Evolutionary conservation across 2,329 filamentous ascomycete species (phyloP).

Genomic region (Aureobasidium sp.): DNA sequence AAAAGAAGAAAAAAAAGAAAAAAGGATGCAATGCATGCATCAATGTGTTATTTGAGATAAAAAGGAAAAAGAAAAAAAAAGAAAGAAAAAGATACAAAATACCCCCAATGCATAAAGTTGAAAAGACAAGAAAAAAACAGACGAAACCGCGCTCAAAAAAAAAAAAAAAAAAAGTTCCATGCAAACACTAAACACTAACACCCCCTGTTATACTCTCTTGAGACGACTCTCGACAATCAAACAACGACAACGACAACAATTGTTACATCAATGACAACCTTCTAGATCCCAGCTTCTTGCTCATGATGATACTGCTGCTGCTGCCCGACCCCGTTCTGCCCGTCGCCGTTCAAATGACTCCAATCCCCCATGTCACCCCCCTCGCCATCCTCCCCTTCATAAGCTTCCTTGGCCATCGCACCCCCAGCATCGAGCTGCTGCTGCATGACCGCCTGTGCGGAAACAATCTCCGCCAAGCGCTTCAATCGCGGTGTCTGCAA

Average conservation of each 20-base stretch:
- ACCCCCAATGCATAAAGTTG: no score
- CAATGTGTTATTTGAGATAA: no score
- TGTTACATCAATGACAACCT: slow-evolving; percentile 10
- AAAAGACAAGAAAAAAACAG: no score
- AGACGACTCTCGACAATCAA: no score
- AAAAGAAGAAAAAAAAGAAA: no score
- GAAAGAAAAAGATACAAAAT: no score
- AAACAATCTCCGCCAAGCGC: slow-evolving; percentile 95
- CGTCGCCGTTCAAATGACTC: slow-evolving; percentile 15
- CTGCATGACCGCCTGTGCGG: slow-evolving; percentile 90
- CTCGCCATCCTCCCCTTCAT: slow-evolving; percentile 3
- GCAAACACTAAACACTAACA: no score
- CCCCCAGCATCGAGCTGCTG: slow-evolving; percentile 30
- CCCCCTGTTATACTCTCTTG: no score
- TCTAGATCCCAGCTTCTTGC: slow-evolving; percentile 16
- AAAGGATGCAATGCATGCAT: no score
- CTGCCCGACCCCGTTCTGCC: slow-evolving; percentile 1
- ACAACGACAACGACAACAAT: slow-evolving; percentile 7
- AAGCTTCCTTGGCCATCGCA: slow-evolving; percentile 9
- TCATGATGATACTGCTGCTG: background rate
- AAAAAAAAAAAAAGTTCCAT: no score
- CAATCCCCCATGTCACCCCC: slow-evolving; percentile 16
- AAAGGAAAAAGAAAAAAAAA: no score
- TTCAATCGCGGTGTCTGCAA: slow-evolving; percentile 93
- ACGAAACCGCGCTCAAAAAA: no score